phyloP scores from a whole-genome alignment of 2,329 filamentous ascomycete species.

The Stagonosporopsis cucurbitacearum region DNA sequence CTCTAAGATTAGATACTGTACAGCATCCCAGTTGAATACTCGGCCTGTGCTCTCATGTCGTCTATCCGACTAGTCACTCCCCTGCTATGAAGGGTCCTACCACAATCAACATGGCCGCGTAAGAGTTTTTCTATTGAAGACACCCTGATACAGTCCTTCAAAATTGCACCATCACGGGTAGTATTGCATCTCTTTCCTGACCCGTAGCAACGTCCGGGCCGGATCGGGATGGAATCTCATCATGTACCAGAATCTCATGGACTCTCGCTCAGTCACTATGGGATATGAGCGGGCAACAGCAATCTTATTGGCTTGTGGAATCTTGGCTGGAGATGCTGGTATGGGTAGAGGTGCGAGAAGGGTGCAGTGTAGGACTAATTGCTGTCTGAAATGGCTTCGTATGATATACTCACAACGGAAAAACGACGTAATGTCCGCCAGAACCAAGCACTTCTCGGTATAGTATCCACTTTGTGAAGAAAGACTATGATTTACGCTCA shows the following conservation, averaged over 20 bases:
- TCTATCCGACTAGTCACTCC: too few species aligned
- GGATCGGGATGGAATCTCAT: too few species aligned
- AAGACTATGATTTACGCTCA: neutral
- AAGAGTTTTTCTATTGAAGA: neutral
- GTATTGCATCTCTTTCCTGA: neutral
- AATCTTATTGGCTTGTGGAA: too few species aligned
- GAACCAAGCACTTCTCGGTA: neutral
- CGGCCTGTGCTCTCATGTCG: too few species aligned
- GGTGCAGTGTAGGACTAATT: neutral
- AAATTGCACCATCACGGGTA: neutral
- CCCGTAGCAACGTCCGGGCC: neutral
- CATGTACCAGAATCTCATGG: neutral
- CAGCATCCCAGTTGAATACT: too few species aligned
- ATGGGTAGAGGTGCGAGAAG: neutral
- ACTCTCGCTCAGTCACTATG: neutral
- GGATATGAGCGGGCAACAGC: neutral
- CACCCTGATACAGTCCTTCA: neutral
- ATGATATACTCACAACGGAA: neutral
- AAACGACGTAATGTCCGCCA: neutral
- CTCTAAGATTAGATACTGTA: too few species aligned
- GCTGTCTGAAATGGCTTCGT: neutral
- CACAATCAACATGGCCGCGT: neutral
- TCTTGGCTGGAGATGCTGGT: neutral
- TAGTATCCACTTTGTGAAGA: neutral
- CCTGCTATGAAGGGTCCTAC: neutral